phyloP scores from a whole-genome alignment of 768 basidiomycete genomes.

The Gloeostereum incarnatum region DNA sequence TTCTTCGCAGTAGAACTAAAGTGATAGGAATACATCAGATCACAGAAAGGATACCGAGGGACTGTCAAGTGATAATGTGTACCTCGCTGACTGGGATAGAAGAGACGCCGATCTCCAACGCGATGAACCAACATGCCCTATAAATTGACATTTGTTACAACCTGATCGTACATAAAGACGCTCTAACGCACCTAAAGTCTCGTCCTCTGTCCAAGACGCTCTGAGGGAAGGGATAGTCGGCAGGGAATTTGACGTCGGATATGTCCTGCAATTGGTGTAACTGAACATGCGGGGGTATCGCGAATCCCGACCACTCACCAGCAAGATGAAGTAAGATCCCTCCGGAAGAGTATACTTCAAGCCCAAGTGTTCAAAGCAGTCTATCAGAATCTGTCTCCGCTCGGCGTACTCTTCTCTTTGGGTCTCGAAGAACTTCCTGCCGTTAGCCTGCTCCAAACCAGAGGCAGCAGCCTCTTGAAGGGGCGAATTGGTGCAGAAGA shows the following conservation, averaged over 20 bases:
- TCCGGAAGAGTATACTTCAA: conserved; percentile 83
- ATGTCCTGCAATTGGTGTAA: conserved; percentile 51
- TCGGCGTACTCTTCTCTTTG: conserved; percentile 76
- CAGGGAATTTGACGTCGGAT: conserved; percentile 68
- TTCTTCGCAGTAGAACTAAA: conserved; percentile 85
- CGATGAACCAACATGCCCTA: conserved; percentile 95
- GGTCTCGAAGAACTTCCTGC: conserved; percentile 67
- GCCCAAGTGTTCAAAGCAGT: conserved; percentile 77
- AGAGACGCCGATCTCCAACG: conserved; percentile 82
- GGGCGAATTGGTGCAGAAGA: conserved; percentile 93
- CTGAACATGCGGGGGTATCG: conserved; percentile 6
- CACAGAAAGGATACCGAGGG: conserved; percentile 5
- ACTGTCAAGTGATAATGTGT: conserved; percentile 13
- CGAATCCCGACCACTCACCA: conserved; percentile 37
- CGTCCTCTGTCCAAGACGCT: conserved; percentile 70
- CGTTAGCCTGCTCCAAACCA: conserved; percentile 74
- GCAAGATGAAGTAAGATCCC: conserved; percentile 84
- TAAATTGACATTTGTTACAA: conserved; percentile 7
- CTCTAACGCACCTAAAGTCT: conserved; percentile 64
- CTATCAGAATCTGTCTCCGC: conserved; percentile 63
- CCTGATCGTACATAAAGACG: not conserved
- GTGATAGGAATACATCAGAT: too few species aligned
- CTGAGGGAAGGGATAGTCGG: conserved; percentile 75
- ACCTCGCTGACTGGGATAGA: conserved; percentile 95
- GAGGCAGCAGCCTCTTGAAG: conserved; percentile 89